Conservation (phyloP, 345 rosid species). For the Noccaea caerulescens region DNA sequence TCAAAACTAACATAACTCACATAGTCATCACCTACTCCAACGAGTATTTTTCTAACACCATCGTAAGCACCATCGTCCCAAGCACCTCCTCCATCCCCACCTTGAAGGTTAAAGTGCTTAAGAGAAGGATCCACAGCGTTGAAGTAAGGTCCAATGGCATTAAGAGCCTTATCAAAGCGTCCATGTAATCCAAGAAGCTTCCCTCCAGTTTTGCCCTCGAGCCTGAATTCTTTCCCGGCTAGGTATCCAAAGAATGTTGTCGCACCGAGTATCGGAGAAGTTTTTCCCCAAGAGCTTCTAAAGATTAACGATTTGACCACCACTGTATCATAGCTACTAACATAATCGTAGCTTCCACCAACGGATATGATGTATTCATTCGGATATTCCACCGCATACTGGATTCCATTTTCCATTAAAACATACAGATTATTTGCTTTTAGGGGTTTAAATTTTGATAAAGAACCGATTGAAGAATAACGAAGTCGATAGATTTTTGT, state of each 20-base stretch:
- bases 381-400: neutral
- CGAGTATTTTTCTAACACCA: constrained; percentile 34
- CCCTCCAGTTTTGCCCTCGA: constrained; percentile 30
- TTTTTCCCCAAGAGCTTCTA: constrained; percentile 21
- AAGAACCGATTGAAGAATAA: neutral
- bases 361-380: constrained; percentile 20
- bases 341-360: constrained; percentile 26
- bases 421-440: neutral
- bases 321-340: neutral
- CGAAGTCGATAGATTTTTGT: neutral
- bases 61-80: constrained; percentile 44
- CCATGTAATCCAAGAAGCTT: constrained; percentile 40
- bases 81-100: constrained; percentile 33
- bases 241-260: neutral
- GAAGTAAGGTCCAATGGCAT: constrained; percentile 40
- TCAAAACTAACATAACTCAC: constrained; percentile 35
- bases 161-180: constrained; percentile 30
- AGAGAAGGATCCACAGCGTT: constrained; percentile 16
- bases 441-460: no score
- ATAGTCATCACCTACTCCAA: constrained; percentile 24
- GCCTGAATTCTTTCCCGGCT: constrained; percentile 17
- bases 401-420: neutral
- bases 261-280: constrained; percentile 18
- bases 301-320: constrained; percentile 29
- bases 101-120: constrained; percentile 29